Evolutionary conservation across 768 basidiomycete species (phyloP), one percentile per base, ranked within the genome.

Genomic region (Amanita thiersii): DNA sequence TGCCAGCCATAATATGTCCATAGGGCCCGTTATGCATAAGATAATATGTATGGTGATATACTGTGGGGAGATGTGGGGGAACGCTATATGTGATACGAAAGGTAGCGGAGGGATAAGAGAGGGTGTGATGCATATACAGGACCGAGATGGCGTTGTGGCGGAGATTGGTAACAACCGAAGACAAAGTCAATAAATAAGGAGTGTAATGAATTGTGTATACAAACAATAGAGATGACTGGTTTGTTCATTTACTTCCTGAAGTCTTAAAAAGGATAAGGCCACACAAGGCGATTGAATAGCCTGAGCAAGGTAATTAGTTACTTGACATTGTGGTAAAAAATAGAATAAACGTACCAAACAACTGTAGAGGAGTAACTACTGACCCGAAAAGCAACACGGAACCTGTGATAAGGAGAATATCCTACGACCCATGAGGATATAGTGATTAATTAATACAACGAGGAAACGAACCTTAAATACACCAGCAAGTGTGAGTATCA

Each of bases 391-490:
- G 65, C 40, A 91, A 57, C 23, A 97, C 91, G 1, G 90, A 93
- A 33, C 90, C 91, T 5, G 78, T 73, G 61, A 99, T 91, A 46
- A 98, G 79, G 19, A 99, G 75, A 49, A 98, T 97, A 58, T 98
- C 94, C 86, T 86, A 60, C 30, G 20, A 14, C 15, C 15, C 10
- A 17, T 5, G 28, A 14, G 23, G 39, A 32, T 14, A 19, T 14
- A 40, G 8, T 23, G 4, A 14, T 20, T 5, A 23, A 6, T 4
- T 6, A 1, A 11, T 4, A 18, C 17, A 30, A 14, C 24, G 26
- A 36, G 25, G 32, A 46, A 39, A 57, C 68, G 30, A 52, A 84
- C 82, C 74, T 93, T 93, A 64, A 92, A 82, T 18, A 97, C 92
- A 11, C 93, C 93, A 2, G 93, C 92, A 3, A 98, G 73, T 2